Percentiles rank a stretch among this genome's conserved stretches.
Conservation (phyloP, 768 basidiomycete genomes). For the Neoboletus brunneissimus region DNA sequence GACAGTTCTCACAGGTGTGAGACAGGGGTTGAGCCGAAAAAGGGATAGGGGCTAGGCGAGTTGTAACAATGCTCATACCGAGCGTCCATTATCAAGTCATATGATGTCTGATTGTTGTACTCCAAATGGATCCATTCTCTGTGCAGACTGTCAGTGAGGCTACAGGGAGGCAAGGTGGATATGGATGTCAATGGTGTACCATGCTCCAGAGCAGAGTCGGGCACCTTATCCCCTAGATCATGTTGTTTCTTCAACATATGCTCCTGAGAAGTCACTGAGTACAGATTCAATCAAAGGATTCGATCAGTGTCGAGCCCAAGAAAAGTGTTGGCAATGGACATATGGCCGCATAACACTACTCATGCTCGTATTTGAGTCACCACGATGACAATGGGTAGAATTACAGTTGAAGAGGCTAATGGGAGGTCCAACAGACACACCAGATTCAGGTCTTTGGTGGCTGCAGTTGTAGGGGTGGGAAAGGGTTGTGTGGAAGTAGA, state of each 20-base stretch:
- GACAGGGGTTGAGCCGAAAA: no score
- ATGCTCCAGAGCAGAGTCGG: constrained; percentile 54
- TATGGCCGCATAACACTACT: constrained; percentile 59
- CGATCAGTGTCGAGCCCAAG: constrained; percentile 58
- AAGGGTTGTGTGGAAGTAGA: constrained; percentile 52
- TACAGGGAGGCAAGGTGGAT: constrained; percentile 60
- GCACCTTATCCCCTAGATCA: constrained; percentile 86
- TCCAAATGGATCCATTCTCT: constrained; percentile 13
- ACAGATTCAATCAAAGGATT: constrained; percentile 64
- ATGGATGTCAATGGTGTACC: constrained; percentile 59
- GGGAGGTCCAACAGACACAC: constrained; percentile 60
- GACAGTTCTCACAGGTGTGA: no score
- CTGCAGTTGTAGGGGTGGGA: constrained; percentile 41
- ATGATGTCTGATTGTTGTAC: constrained; percentile 41
- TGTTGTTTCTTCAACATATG: constrained; percentile 62
- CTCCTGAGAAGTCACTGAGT: constrained; percentile 58
- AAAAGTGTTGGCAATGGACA: constrained; percentile 51
- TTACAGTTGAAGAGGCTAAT: constrained; percentile 72
- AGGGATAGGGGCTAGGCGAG: no score
- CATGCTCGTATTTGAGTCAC: constrained; percentile 57
- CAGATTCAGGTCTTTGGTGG: constrained; percentile 63
- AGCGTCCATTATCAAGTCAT: constrained; percentile 66
- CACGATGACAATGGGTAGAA: constrained; percentile 49
- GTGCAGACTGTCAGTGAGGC: constrained; percentile 23
- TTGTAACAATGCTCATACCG: constrained; percentile 39